phyloP scores from a whole-genome alignment of 306 rosid species.

The Ammopiptanthus mongolicus region DNA sequence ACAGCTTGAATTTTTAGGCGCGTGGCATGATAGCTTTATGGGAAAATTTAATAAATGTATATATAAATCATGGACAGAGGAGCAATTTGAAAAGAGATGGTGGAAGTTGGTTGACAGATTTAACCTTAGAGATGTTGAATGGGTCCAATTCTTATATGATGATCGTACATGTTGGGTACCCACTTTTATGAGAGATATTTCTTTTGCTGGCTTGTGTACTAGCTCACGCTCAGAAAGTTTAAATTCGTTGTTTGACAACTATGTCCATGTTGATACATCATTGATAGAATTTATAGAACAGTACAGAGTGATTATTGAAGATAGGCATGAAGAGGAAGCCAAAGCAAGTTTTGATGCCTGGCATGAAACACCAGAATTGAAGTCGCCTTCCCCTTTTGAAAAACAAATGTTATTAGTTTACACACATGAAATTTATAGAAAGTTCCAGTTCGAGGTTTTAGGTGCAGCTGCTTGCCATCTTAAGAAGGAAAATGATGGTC shows the following conservation, averaged over 20 bases:
- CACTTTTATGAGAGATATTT: slow-evolving; percentile 40
- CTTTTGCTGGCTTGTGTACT: slow-evolving; percentile 49
- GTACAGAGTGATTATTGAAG: slow-evolving; percentile 47
- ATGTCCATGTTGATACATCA: slow-evolving; percentile 44
- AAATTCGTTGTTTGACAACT: slow-evolving; percentile 40
- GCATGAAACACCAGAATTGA: slow-evolving; percentile 63
- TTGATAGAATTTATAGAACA: slow-evolving; percentile 45
- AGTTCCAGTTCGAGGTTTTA: slow-evolving; percentile 53
- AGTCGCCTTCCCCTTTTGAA: slow-evolving; percentile 61
- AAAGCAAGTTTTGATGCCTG: slow-evolving; percentile 65
- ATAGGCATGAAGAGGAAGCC: slow-evolving; percentile 60
- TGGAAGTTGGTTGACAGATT: slow-evolving; percentile 49
- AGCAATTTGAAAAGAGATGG: slow-evolving; percentile 56
- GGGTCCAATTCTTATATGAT: slow-evolving; percentile 46
- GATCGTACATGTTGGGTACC: slow-evolving; percentile 54
- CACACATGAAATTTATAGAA: slow-evolving; percentile 49
- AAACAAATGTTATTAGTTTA: slow-evolving; percentile 45
- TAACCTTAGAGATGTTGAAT: slow-evolving; percentile 42
- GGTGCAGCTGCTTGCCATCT: slow-evolving; percentile 70
- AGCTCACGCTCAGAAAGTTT: slow-evolving; percentile 39
- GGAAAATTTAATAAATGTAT: slow-evolving; percentile 43
- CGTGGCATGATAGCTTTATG: slow-evolving; percentile 45
- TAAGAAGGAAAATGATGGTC: slow-evolving; percentile 46
- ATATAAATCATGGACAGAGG: slow-evolving; percentile 49
- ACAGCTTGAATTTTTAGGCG: slow-evolving; percentile 41